Conservation (phyloP, 495 filamentous ascomycete genomes). For the Aspergillus kassunensis region DNA sequence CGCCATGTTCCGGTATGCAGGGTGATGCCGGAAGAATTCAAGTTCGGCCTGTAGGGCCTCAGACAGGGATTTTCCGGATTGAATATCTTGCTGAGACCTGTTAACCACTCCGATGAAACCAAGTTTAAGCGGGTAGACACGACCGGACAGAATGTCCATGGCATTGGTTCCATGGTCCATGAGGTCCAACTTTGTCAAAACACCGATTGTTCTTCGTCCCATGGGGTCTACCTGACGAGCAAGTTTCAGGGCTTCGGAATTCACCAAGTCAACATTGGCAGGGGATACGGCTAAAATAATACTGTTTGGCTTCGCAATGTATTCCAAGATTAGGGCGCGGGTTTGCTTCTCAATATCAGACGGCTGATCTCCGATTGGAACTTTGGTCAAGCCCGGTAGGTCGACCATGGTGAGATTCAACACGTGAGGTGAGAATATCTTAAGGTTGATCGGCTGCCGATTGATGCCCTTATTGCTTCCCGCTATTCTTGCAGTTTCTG, state of each 20-base stretch:
- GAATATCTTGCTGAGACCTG: conserved; percentile 96
- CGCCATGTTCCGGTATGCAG: conserved; percentile 95
- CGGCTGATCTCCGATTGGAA: conserved; percentile 97
- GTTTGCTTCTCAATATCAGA: conserved; percentile 99
- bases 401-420: conserved; percentile 96
- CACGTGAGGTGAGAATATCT: conserved; percentile 97
- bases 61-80: conserved; percentile 83
- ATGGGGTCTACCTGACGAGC: conserved; percentile 95
- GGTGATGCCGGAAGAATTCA: conserved; percentile 96
- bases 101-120: conserved; percentile 99
- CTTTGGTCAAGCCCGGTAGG: conserved; percentile 93
- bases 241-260: conserved; percentile 96
- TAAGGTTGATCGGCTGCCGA: conserved; percentile 93
- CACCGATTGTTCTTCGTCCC: conserved; percentile 91
- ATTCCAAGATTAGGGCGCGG: conserved; percentile 92
- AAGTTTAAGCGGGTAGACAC: conserved; percentile 94
- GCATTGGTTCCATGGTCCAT: conserved; percentile 99
- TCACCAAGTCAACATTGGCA: conserved; percentile 97
- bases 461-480: conserved; percentile 99
- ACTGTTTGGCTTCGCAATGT: conserved; percentile 98
- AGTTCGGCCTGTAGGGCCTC: conserved; percentile 86
- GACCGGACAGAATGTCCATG: conserved; percentile 90
- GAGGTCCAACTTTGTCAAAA: conserved; percentile 94
- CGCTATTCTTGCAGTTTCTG: conserved; percentile 90
- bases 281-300: conserved; percentile 96